Conservation (phyloP, 106 monocot species). For the Allium fistulosum region DNA sequence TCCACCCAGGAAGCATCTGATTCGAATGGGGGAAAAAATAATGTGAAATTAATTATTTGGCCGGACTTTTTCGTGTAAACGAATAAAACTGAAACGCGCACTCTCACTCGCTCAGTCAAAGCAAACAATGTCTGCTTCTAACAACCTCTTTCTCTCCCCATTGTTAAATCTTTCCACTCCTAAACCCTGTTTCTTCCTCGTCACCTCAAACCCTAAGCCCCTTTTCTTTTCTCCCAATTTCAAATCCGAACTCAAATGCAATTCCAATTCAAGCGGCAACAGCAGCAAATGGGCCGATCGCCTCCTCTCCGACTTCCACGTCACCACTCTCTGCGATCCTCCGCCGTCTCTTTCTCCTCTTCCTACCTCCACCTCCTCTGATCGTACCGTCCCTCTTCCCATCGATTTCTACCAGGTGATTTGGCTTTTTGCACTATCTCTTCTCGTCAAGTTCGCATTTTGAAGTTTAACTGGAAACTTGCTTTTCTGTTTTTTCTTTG, state of each 20-base stretch:
- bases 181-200: not conserved
- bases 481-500: conserved; percentile 14
- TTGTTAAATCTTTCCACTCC: too few species aligned
- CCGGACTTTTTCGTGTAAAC: too few species aligned
- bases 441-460: not conserved
- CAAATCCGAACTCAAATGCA: not conserved
- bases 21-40: too few species aligned
- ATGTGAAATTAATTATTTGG: too few species aligned
- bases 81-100: too few species aligned
- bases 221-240: not conserved
- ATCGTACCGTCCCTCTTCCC: conserved; percentile 57
- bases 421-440: not conserved
- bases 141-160: not conserved
- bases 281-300: conserved; percentile 82
- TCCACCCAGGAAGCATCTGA: too few species aligned
- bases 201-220: not conserved
- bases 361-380: conserved; percentile 17
- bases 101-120: too few species aligned
- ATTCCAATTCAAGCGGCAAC: conserved; percentile 15
- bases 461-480: not conserved
- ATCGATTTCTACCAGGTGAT: conserved; percentile 77
- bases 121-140: not conserved
- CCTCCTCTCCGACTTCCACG: conserved; percentile 80
- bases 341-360: conserved; percentile 6
- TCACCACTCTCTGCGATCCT: conserved; percentile 19